phyloP scores from a whole-genome alignment of 2,329 filamentous ascomycete species.

The Diaporthe vaccinii region DNA sequence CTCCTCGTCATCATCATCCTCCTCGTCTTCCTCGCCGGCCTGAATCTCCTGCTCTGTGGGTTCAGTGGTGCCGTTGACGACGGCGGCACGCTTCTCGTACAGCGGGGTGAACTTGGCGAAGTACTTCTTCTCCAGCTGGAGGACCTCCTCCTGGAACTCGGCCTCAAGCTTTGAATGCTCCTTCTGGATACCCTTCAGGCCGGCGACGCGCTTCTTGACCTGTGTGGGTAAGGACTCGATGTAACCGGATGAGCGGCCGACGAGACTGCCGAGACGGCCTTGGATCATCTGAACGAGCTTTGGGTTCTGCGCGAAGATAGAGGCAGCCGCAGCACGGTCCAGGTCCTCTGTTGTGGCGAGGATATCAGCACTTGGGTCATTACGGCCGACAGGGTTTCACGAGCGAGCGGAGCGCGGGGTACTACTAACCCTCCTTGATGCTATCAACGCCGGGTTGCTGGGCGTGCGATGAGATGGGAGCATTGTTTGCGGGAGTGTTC shows the following conservation, averaged over 20 bases:
- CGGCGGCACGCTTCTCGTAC: conserved; percentile 93
- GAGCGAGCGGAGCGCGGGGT: conserved; percentile 32
- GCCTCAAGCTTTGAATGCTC: conserved; percentile 98
- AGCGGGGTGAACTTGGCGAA: conserved; percentile 98
- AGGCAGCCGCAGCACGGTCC: conserved; percentile 87
- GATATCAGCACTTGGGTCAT: conserved; percentile 41
- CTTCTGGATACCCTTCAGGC: conserved; percentile 98
- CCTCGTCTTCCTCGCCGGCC: conserved; percentile 85
- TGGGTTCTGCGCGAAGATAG: conserved; percentile 95
- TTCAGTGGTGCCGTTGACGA: conserved; percentile 89
- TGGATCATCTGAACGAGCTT: conserved; percentile 97
- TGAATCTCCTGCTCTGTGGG: conserved; percentile 89
- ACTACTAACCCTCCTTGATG: conserved; percentile 93
- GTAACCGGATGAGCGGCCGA: conserved; percentile 96
- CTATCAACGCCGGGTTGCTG: conserved; percentile 94
- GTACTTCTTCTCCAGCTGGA: conserved; percentile 99
- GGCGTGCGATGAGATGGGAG: conserved; percentile 96
- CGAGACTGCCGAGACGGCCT: conserved; percentile 91
- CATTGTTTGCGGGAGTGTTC: conserved; percentile 96
- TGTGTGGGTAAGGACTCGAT: conserved; percentile 93
- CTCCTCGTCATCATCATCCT: conserved; percentile 71
- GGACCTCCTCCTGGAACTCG: conserved; percentile 97
- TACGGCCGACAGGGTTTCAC: conserved; percentile 8
- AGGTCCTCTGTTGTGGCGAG: conserved; percentile 79
- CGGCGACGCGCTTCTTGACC: conserved; percentile 93